Base-by-base conservation (phyloP, 73 alveolate species). In the Loxodes magnus region DNA sequence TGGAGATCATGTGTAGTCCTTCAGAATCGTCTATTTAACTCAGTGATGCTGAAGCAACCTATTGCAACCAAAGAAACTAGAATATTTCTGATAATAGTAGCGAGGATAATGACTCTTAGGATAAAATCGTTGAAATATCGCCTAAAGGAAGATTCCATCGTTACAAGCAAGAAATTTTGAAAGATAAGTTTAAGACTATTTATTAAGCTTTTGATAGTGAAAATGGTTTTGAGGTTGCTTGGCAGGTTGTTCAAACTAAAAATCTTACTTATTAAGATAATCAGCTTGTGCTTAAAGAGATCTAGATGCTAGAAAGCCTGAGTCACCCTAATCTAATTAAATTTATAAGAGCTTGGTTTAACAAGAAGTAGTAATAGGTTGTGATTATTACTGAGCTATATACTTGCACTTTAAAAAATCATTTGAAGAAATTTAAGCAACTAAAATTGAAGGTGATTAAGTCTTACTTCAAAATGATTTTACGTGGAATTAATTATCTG, bases 331-430 rank as follows among this genome's bases (percentile, higher is more conserved):
- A 93, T 58, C 89, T 93, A 20, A 82, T 93, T 24, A 83, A 79
- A 55, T 94, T 94, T 58, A 90, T 94, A 0, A 80, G 79, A 50
- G 97, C 96, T 4, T 94, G 97, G 97, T 74, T 59, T 54, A 79
- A 76, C 42, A 88, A 90, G 59, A 44, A 49, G 25, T 63, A 84
- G 49, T 87, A 84, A 31, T 93, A 94, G 59, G 94, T 94, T 20
- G 84, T 90, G 6, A 79, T 94, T 60, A 90, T 94, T 42, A 94
- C 99, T 31, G 99, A 94, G 75, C 72, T 90, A 73, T 77, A 87
- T 49, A 82, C 95, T 6, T 98, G 99, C 16, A 74, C 93, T 19
- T 64, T 84, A 36, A 73, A 74, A 46, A 64, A 79, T 50, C 75
- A 75, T 76, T 67, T 89, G 67, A 77, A 65, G 28, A 78, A 75